A percentile compares a stretch with the other conserved stretches of the same genome.
Conservation (phyloP, 2,329 filamentous ascomycete species). For the Coniochaeta sp. region DNA sequence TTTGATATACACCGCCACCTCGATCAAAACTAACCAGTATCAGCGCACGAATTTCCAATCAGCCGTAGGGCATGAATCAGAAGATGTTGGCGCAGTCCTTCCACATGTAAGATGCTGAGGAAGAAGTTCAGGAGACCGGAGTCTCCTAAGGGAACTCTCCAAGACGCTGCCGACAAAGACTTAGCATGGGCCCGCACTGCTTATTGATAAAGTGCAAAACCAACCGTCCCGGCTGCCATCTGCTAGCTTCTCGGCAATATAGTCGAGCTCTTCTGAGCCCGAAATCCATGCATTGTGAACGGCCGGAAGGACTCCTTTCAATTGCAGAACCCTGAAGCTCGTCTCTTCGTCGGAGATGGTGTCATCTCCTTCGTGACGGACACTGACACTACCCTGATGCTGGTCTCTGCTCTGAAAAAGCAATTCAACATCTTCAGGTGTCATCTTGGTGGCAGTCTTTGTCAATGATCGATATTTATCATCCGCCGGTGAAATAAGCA, state of each 20-base stretch:
- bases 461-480: background rate
- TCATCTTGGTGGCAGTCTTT: conserved; percentile 15
- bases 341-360: conserved; percentile 12
- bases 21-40: conserved; percentile 31
- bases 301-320: conserved; percentile 29
- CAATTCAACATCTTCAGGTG: conserved; percentile 26
- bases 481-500: background rate
- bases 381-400: conserved; percentile 13
- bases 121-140: conserved; percentile 52
- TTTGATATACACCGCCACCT: background rate
- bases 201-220: conserved; percentile 15
- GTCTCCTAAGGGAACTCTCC: conserved; percentile 48
- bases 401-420: conserved; percentile 27
- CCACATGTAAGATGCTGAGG: conserved; percentile 33
- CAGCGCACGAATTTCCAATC: conserved; percentile 56
- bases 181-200: background rate
- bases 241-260: conserved; percentile 42
- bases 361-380: conserved; percentile 17
- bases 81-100: conserved; percentile 32
- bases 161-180: conserved; percentile 32
- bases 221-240: conserved; percentile 49
- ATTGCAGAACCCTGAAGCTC: conserved; percentile 10
- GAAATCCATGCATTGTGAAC: conserved; percentile 33
- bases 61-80: conserved; percentile 48
- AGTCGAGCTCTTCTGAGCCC: conserved; percentile 32